Evolutionary conservation across 331 rosid species (phyloP).

Genomic region (Arachis monticola): DNA sequence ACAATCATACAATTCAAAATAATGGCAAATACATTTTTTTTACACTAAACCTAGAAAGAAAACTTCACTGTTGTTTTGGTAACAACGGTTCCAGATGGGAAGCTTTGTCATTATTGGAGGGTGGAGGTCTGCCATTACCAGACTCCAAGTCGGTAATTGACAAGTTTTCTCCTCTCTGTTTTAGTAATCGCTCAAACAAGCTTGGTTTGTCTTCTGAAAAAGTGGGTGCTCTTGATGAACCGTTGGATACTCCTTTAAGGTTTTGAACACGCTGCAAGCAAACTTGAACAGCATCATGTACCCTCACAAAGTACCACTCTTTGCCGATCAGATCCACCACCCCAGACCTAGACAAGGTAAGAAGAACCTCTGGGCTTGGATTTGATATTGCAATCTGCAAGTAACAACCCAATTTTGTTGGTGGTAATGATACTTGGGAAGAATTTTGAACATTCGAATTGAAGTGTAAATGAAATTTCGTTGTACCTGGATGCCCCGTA

Average conservation of each 20-base stretch:
- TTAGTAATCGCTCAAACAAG: constrained; percentile 48
- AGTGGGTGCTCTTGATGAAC: constrained; percentile 45
- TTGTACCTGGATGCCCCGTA: constrained; percentile 84
- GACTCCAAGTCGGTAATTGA: constrained; percentile 61
- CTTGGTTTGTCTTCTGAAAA: constrained; percentile 47
- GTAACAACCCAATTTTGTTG: constrained; percentile 19
- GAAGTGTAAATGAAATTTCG: neutral
- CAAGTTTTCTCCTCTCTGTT: constrained; percentile 57
- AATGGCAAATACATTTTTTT: constrained; percentile 39
- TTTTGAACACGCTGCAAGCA: constrained; percentile 88
- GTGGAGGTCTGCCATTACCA: constrained; percentile 52
- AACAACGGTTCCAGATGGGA: constrained; percentile 80
- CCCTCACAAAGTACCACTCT: constrained; percentile 97
- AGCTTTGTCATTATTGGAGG: constrained; percentile 40
- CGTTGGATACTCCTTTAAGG: constrained; percentile 46
- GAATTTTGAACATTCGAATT: neutral
- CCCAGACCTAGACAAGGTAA: constrained; percentile 76
- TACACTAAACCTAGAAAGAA: constrained; percentile 6
- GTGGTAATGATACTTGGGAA: constrained; percentile 16
- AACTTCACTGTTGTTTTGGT: constrained; percentile 54
- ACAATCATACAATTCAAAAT: constrained; percentile 35
- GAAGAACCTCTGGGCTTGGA: constrained; percentile 81
- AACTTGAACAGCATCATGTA: constrained; percentile 96
- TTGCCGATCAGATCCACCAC: constrained; percentile 88
- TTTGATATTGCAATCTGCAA: constrained; percentile 92